Conservation (phyloP, 176 grass and related monocot species). For the Bolboschoenus planiculmis region DNA sequence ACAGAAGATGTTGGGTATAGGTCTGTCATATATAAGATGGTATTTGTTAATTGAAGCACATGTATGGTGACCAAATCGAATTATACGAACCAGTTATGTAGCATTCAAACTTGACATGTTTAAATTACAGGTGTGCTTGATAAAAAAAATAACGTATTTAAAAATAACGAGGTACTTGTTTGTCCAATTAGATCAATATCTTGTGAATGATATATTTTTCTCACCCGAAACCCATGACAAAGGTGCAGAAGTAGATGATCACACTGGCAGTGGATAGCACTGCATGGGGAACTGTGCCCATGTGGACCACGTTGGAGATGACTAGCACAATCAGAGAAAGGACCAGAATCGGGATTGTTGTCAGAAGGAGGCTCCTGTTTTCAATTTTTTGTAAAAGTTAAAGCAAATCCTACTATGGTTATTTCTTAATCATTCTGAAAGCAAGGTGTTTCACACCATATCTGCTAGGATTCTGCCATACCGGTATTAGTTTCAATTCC, state of each 20-base stretch:
- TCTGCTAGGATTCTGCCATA: not conserved
- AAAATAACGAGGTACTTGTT: not conserved
- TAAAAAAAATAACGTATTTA: not conserved
- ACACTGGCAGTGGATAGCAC: slow-evolving; percentile 54
- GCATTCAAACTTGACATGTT: not conserved
- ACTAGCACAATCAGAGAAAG: slow-evolving; percentile 46
- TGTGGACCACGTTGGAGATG: slow-evolving; percentile 28
- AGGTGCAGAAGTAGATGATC: slow-evolving; percentile 67
- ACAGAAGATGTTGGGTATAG: slow-evolving; percentile 80
- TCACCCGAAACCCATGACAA: slow-evolving; percentile 83
- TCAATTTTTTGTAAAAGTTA: slow-evolving; percentile 10
- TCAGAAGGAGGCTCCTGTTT: slow-evolving; percentile 55
- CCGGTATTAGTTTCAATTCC: not conserved
- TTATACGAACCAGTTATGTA: not conserved
- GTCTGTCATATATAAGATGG: not conserved
- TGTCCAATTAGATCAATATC: not conserved
- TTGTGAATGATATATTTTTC: not conserved
- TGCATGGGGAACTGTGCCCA: slow-evolving; percentile 47
- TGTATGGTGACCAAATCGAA: not conserved
- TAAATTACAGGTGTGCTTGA: not conserved
- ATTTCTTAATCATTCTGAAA: not conserved
- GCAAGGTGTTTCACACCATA: not conserved
- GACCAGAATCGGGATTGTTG: slow-evolving; percentile 63
- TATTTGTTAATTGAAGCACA: not conserved
- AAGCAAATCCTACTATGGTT: not conserved